These are phyloP conservation scores for Coniferiporia sulphurascens DNA, from an alignment of 1,284 basidiomycete genomes.

Conservation along the genomic window DNA sequence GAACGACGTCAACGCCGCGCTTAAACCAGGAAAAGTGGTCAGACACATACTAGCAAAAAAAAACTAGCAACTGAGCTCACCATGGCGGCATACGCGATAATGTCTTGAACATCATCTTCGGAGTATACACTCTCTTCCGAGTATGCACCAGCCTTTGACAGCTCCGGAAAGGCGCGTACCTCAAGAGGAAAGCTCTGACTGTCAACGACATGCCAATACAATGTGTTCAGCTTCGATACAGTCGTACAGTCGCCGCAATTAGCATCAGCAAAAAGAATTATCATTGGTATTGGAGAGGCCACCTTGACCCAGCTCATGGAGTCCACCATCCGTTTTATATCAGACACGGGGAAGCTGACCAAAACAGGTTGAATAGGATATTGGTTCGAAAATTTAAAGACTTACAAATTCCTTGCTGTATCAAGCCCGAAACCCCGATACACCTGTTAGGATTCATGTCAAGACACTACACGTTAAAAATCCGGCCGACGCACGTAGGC, in stretches of 20 bases:
- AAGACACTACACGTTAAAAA: background rate
- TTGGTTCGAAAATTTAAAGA: slow-evolving; percentile 36
- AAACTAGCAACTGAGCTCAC: slow-evolving; percentile 36
- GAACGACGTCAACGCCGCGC: slow-evolving; percentile 44
- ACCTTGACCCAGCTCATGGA: slow-evolving; percentile 88
- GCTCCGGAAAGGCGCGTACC: slow-evolving; percentile 55
- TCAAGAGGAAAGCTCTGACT: slow-evolving; percentile 74
- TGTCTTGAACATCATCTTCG: slow-evolving; percentile 51
- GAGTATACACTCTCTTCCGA: slow-evolving; percentile 53
- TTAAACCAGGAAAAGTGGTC: slow-evolving; percentile 11
- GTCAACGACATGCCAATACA: slow-evolving; percentile 83
- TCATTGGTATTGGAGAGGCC: slow-evolving; percentile 18
- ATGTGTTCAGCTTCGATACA: slow-evolving; percentile 50
- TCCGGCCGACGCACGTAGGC: slow-evolving; percentile 44
- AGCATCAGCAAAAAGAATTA: slow-evolving; percentile 2
- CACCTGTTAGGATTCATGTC: slow-evolving; percentile 39
- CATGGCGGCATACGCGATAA: slow-evolving; percentile 68
- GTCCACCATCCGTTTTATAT: slow-evolving; percentile 73
- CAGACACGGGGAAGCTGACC: slow-evolving; percentile 56
- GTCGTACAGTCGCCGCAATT: slow-evolving; percentile 20
- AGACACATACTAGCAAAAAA: background rate
- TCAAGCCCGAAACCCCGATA: slow-evolving; percentile 83
- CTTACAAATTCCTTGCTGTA: slow-evolving; percentile 61
- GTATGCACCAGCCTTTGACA: slow-evolving; percentile 71
- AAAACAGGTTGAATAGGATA: slow-evolving; percentile 31